Conservation (phyloP, 139 green algal genomes). For the Coccomyxa sp. region DNA sequence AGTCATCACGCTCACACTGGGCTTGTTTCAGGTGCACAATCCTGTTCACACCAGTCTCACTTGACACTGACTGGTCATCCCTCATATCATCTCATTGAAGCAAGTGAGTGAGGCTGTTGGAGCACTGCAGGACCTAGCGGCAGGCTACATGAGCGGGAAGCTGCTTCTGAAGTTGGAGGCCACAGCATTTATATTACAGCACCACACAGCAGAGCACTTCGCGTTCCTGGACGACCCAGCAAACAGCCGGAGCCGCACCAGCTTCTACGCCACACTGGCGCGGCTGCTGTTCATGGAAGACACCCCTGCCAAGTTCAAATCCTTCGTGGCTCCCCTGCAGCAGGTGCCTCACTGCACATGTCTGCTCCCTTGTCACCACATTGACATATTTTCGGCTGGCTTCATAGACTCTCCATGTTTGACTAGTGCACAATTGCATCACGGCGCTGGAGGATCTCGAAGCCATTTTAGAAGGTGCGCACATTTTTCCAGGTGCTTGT, state of each 20-base stretch:
- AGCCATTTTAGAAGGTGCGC: neutral
- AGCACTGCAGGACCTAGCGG: slow-evolving; percentile 74
- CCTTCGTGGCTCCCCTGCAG: slow-evolving; percentile 89
- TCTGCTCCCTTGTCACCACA: too few relatives aligned
- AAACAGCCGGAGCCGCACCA: slow-evolving; percentile 86
- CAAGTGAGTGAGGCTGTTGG: neutral
- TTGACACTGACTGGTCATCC: neutral
- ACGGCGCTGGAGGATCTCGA: too few relatives aligned
- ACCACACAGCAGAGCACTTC: slow-evolving; percentile 83
- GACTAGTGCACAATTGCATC: too few relatives aligned
- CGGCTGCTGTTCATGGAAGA: slow-evolving; percentile 97
- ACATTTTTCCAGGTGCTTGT: slow-evolving; percentile 38
- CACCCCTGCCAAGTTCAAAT: slow-evolving; percentile 76
- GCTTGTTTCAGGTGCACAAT: slow-evolving; percentile 77
- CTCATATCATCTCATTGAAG: neutral
- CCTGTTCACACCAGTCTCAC: neutral
- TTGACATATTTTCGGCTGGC: too few relatives aligned
- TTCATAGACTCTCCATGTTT: too few relatives aligned
- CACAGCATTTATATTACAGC: slow-evolving; percentile 73
- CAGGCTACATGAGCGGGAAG: slow-evolving; percentile 97
- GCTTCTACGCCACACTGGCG: slow-evolving; percentile 90
- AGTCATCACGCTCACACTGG: slow-evolving; percentile 83
- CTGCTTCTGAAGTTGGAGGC: slow-evolving; percentile 92
- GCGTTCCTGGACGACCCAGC: slow-evolving; percentile 72
- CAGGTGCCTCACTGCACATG: slow-evolving; percentile 29